These are phyloP conservation scores for Suillus weaverae DNA, from an alignment of 768 basidiomycete species.

Conservation along the genomic window DNA sequence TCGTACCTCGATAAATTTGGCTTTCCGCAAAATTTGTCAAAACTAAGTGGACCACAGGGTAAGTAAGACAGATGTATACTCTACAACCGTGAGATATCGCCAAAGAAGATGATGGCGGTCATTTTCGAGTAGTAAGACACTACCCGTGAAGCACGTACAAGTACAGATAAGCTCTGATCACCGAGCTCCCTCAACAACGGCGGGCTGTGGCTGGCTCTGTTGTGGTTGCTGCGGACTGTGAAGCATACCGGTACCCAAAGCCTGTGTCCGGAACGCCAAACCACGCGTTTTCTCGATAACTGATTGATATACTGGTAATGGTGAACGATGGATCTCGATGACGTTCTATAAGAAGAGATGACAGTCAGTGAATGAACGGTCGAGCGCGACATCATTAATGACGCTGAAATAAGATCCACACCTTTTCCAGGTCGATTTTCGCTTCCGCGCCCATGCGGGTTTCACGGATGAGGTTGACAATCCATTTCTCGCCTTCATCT, in stretches of 20 bases:
- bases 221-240: slow-evolving; percentile 33
- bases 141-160: slow-evolving; percentile 2
- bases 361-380: slow-evolving; percentile 10
- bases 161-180: slow-evolving; percentile 12
- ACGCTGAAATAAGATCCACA: slow-evolving; percentile 29
- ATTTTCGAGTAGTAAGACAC: neutral
- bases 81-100: neutral
- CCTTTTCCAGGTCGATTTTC: slow-evolving; percentile 96
- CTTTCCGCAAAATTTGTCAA: neutral
- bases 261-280: slow-evolving; percentile 87
- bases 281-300: slow-evolving; percentile 96
- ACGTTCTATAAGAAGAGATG: slow-evolving; percentile 65
- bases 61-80: neutral
- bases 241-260: slow-evolving; percentile 76
- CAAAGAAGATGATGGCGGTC: neutral
- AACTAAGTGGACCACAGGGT: neutral
- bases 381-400: neutral
- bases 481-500: slow-evolving; percentile 99
- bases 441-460: slow-evolving; percentile 96
- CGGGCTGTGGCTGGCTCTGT: slow-evolving; percentile 30
- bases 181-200: slow-evolving; percentile 28
- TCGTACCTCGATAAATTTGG: neutral
- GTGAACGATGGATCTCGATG: slow-evolving; percentile 90
- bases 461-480: slow-evolving; percentile 97
- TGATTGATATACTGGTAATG: slow-evolving; percentile 87